These are phyloP conservation scores for Coemansia brasiliensis DNA, from an alignment of 192 early-diverging fungal genomes.

Conservation along the genomic window DNA sequence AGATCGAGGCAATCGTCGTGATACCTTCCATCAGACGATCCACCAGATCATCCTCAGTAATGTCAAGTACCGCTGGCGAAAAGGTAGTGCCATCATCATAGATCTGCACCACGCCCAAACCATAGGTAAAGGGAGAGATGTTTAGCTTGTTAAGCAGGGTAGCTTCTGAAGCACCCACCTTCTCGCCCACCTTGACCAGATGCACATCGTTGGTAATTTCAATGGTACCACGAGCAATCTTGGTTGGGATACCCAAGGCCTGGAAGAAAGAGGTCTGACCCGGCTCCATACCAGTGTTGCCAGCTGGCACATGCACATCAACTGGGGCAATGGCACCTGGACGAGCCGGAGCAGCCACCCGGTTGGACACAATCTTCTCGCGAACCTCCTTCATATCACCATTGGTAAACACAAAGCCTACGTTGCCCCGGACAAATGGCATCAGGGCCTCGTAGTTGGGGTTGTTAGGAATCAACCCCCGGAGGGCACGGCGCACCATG, in stretches of 20 bases:
- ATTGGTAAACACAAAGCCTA: conserved; percentile 99
- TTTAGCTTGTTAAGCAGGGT: conserved; percentile 98
- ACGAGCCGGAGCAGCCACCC: conserved; percentile 95
- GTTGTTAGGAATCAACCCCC: conserved; percentile 65
- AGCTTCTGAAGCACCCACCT: conserved; percentile 98
- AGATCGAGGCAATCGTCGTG: conserved; percentile 77
- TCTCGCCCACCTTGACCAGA: conserved; percentile 83
- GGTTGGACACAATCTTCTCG: conserved; percentile 88
- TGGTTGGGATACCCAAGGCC: conserved; percentile 99
- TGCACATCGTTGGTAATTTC: conserved; percentile 97
- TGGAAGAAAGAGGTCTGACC: conserved; percentile 99
- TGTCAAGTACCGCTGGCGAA: conserved; percentile 85
- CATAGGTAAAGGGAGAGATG: conserved; percentile 99
- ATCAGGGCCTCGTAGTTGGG: conserved; percentile 85
- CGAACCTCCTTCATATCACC: conserved; percentile 92
- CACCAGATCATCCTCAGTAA: conserved; percentile 73
- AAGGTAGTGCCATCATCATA: conserved; percentile 92
- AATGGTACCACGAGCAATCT: conserved; percentile 99
- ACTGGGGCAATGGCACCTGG: conserved; percentile 92
- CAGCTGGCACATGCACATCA: conserved; percentile 89
- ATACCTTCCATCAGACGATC: conserved; percentile 69
- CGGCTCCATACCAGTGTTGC: conserved; percentile 99
- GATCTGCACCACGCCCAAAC: conserved; percentile 90
- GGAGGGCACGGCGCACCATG: conserved; percentile 91
- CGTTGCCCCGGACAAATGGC: conserved; percentile 88